Percentiles rank a stretch among this genome's conserved stretches.
phyloP scores from a whole-genome alignment of 2,329 filamentous ascomycete species.

The Arthrinium phaeospermum region DNA sequence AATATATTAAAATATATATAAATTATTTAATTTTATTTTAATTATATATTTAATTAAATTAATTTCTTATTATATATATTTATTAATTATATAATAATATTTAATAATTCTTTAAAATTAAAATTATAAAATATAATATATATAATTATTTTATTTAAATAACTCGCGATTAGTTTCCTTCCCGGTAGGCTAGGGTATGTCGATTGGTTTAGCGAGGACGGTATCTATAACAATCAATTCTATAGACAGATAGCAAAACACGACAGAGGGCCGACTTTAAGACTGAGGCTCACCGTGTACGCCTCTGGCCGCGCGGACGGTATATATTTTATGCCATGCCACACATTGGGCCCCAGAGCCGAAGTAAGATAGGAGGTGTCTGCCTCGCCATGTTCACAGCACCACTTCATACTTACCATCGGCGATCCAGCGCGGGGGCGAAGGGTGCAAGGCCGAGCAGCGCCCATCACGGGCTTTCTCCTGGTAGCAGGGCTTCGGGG shows the following conservation, averaged over 20 bases:
- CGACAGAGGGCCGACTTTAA: background rate
- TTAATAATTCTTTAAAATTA: no score
- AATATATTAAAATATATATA: no score
- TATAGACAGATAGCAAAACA: background rate
- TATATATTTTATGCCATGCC: background rate
- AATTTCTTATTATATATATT: no score
- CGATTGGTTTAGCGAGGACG: background rate
- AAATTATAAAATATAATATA: no score
- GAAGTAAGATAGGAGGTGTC: background rate
- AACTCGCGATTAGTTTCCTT: no score
- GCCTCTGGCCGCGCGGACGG: no score
- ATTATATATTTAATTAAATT: no score
- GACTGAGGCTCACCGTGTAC: background rate
- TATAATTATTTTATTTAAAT: no score
- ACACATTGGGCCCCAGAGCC: background rate
- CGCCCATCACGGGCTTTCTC: no score
- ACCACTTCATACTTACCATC: background rate
- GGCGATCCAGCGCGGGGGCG: background rate
- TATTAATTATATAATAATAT: no score
- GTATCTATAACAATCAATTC: background rate
- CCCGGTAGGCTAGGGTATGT: background rate
- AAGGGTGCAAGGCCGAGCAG: background rate
- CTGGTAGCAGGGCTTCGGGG: background rate
- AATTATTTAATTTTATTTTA: no score
- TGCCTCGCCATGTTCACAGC: background rate